These are phyloP conservation scores for Taphrina populina DNA, from an alignment of 1,139 yeast species.

Conservation along the genomic window DNA sequence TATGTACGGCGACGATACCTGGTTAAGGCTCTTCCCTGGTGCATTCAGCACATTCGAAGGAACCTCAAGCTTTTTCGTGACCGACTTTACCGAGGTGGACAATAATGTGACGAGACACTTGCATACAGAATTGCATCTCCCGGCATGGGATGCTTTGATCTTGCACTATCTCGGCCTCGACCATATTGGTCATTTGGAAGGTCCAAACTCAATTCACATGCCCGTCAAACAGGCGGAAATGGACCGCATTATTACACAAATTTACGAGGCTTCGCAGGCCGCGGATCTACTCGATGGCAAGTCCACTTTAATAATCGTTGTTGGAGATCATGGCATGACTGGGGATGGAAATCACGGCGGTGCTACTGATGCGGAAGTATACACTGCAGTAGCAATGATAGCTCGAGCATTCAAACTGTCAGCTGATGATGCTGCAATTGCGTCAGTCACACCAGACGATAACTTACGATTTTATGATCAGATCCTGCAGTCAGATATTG, in stretches of 20 bases:
- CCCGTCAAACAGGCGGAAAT: constrained; percentile 75
- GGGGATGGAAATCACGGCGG: constrained; percentile 93
- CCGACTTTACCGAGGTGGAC: constrained; percentile 92
- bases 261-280: constrained; percentile 52
- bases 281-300: constrained; percentile 48
- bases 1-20: constrained; percentile 96
- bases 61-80: constrained; percentile 88
- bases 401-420: constrained; percentile 61
- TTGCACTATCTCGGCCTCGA: constrained; percentile 91
- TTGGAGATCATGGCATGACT: constrained; percentile 98
- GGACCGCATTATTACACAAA: constrained; percentile 62
- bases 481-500: constrained; percentile 80
- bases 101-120: constrained; percentile 88
- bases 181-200: constrained; percentile 97
- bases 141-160: constrained; percentile 78
- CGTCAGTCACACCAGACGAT: constrained; percentile 4
- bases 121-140: constrained; percentile 52
- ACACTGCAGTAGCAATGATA: constrained; percentile 71
- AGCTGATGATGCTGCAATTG: constrained; percentile 35
- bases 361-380: constrained; percentile 85
- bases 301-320: constrained; percentile 63
- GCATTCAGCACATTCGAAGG: constrained; percentile 72
- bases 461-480: constrained; percentile 53
- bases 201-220: constrained; percentile 80
- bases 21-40: constrained; percentile 82